Evolutionary conservation across 208 protist species (phyloP).

Genomic region (Trypanosoma platydactyli): DNA sequence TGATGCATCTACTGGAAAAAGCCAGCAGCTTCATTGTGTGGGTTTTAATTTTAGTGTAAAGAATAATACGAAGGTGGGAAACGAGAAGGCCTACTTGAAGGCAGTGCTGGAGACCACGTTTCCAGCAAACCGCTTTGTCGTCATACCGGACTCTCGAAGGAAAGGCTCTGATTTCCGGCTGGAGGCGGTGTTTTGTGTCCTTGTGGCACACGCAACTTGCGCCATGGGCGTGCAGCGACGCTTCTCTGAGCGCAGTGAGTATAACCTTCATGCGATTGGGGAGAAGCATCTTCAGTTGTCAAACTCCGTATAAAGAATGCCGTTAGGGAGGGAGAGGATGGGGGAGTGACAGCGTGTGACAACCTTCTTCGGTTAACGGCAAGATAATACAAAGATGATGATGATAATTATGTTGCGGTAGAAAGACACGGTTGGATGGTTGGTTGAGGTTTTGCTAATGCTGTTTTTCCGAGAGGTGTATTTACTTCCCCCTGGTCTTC

Average conservation of each 20-base stretch:
- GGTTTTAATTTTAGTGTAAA: slow-evolving; percentile 68
- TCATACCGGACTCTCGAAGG: slow-evolving; percentile 37
- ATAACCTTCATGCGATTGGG: slow-evolving; percentile 72
- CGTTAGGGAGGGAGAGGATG: slow-evolving; percentile 10
- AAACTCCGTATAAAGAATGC: slow-evolving; percentile 29
- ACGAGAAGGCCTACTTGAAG: slow-evolving; percentile 47
- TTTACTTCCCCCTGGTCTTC: no score
- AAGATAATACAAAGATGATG: no score
- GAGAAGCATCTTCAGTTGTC: slow-evolving; percentile 52
- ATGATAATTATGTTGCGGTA: no score
- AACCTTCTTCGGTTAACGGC: no score
- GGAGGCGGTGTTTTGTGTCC: slow-evolving; percentile 40
- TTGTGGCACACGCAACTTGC: slow-evolving; percentile 77
- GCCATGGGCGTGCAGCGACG: slow-evolving; percentile 66
- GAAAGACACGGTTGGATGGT: no score
- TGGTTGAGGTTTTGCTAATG: no score
- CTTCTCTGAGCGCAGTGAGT: slow-evolving; percentile 48
- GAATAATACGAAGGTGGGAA: slow-evolving; percentile 84
- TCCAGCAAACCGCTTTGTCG: slow-evolving; percentile 77
- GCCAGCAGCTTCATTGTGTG: slow-evolving; percentile 15
- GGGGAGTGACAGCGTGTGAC: not conserved
- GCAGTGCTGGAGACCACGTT: slow-evolving; percentile 50
- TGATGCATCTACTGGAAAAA: not conserved
- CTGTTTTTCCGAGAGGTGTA: no score
- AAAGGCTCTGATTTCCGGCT: slow-evolving; percentile 29